Base-by-base conservation (phyloP, 2,329 filamentous ascomycete species). In the Atkinsonella hypoxylon region DNA sequence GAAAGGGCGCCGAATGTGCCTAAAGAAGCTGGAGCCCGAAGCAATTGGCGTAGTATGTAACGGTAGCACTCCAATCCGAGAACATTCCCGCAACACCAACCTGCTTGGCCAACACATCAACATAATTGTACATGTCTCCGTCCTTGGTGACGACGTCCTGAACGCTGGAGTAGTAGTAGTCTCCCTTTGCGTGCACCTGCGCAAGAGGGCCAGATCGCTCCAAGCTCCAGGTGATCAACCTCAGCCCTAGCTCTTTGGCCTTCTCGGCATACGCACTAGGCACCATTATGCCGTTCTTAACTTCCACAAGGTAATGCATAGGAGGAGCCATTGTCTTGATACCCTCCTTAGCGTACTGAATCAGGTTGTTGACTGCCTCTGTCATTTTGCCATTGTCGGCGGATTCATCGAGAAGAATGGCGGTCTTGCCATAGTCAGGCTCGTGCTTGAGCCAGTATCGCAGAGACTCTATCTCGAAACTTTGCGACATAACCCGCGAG, bases 31-130 rank as follows among this genome's bases (percentile, higher is more conserved):
- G 43, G 56, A 45, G 3, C 47, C 64, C 75, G 56, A 86, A 80
- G 66, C 83, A 87, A 59, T 85, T 87, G 55, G 82, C 83, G 64
- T 85, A 87, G 56, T 83, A 87, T 0, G 81, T 84, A 8, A 79
- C 75, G 0, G 82, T 84, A 11, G 79, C 78, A 15, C 77, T 76
- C 84, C 83, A 87, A 62, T 87, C 84, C 4, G 77, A 76, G 58
- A 87, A 87, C 54, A 87, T 73, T 4, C 73, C 81, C 31, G 68
- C 64, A 13, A 84, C 77, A 1, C 77, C 76, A 10, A 87, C 76
- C 57, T 86, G 67, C 55, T 74, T 70, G 2, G 71, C 76, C 53
- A 88, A 66, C 1, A 84, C 80, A 57, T 87, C 76, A 38, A 87
- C 62, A n/a, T 86, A 70, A 26, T 72, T 76, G 59, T 78, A 86